Percentiles rank a stretch among this genome's conserved stretches.
These are phyloP conservation scores for Venturiaceae sp. DNA, from an alignment of 2,329 filamentous ascomycete species.

Conservation along the genomic window DNA sequence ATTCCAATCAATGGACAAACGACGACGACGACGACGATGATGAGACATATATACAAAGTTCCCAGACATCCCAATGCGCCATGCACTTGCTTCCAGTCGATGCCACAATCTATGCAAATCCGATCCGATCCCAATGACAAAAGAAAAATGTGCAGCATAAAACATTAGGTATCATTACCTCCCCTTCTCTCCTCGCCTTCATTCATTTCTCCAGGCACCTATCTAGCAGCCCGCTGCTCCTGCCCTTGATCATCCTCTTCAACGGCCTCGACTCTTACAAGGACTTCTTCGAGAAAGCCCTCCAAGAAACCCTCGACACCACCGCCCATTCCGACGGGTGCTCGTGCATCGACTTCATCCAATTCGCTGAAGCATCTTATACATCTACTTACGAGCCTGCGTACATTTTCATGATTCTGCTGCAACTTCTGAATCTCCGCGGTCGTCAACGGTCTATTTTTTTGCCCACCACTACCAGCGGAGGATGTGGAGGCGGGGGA, in stretches of 20 bases:
- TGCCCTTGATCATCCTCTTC: constrained; percentile 1
- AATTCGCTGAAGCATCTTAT: constrained; percentile 81
- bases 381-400: constrained; percentile 72
- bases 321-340: constrained; percentile 87
- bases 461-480: not conserved
- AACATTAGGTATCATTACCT: not conserved
- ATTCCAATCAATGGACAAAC: no score
- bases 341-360: constrained; percentile 75
- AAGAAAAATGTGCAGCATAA: not conserved
- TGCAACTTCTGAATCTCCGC: constrained; percentile 20
- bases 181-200: not conserved
- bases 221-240: not conserved
- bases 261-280: constrained; percentile 76
- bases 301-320: constrained; percentile 85
- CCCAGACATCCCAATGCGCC: not conserved
- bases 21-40: no score
- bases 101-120: not conserved
- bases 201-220: not conserved
- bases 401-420: constrained; percentile 73
- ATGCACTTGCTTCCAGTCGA: not conserved
- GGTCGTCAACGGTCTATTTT: not conserved
- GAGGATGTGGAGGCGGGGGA: not conserved
- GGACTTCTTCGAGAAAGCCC: constrained; percentile 83
- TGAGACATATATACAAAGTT: no score
- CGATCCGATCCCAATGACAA: not conserved